A percentile compares a stretch with the other conserved stretches of the same genome.
Evolutionary conservation across 495 filamentous ascomycete genomes (phyloP).

Genomic region (Jackrogersella minutella): DNA sequence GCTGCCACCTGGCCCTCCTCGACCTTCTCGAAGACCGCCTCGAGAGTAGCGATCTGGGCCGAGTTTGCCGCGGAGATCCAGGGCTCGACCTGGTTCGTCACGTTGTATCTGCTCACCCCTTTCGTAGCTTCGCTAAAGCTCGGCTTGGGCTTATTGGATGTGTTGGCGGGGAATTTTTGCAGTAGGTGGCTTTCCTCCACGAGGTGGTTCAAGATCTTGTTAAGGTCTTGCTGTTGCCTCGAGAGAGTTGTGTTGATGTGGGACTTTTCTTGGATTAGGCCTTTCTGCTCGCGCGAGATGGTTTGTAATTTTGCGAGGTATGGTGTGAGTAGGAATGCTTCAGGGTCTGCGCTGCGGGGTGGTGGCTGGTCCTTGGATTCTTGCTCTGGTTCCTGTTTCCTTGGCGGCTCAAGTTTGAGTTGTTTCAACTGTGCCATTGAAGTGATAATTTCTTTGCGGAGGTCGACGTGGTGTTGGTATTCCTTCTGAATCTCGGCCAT

Average conservation of each 20-base stretch:
- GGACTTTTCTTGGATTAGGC: conserved; percentile 68
- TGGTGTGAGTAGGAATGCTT: conserved; percentile 59
- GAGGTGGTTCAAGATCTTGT: conserved; percentile 65
- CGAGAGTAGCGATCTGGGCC: conserved; percentile 57
- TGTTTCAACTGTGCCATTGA: conserved; percentile 38
- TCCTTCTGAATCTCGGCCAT: conserved; percentile 59
- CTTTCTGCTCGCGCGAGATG: conserved; percentile 68
- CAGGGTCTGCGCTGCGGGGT: conserved; percentile 28
- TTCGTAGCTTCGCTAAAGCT: conserved; percentile 41
- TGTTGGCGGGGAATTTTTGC: conserved; percentile 63
- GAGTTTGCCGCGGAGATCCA: conserved; percentile 61
- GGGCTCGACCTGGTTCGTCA: conserved; percentile 50
- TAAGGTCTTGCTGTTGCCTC: conserved; percentile 66
- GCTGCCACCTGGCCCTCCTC: conserved; percentile 57
- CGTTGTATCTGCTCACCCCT: conserved; percentile 42
- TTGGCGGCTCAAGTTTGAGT: conserved; percentile 17
- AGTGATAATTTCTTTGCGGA: conserved; percentile 54
- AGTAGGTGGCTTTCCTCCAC: conserved; percentile 75
- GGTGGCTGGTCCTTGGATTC: conserved; percentile 43
- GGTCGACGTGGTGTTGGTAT: conserved; percentile 56
- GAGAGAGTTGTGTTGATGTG: conserved; percentile 65
- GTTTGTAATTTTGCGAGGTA: conserved; percentile 64
- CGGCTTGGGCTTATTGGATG: conserved; percentile 28
- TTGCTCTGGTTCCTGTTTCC: conserved; percentile 18
- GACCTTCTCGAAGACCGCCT: conserved; percentile 57